These are phyloP conservation scores for Actinomortierella ambigua DNA, from an alignment of 371 early-diverging fungal species.

Conservation along the genomic window DNA sequence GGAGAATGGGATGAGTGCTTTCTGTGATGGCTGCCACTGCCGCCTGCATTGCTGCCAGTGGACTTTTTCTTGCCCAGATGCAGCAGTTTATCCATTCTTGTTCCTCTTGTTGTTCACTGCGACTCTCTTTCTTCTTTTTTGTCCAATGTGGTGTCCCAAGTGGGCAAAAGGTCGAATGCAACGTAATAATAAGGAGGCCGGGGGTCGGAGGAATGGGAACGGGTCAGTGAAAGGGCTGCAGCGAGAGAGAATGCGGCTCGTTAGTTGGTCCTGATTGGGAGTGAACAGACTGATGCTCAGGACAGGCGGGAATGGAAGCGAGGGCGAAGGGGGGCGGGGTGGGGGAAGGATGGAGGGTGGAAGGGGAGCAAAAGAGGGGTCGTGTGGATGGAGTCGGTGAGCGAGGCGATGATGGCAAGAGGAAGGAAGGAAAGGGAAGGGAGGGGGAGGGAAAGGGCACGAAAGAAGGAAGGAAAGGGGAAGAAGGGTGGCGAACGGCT, in stretches of 20 bases:
- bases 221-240: background rate
- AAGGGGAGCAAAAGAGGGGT: background rate
- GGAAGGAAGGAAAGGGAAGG: too few species aligned
- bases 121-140: too few species aligned
- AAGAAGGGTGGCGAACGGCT: too few species aligned
- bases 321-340: background rate
- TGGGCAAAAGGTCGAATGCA: background rate
- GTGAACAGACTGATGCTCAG: conserved; percentile 13
- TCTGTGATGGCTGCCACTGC: conserved; percentile 5
- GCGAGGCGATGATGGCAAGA: too few species aligned
- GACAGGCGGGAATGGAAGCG: conserved; percentile 35
- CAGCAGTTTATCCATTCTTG: conserved; percentile 3
- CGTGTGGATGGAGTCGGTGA: too few species aligned
- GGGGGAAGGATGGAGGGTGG: background rate
- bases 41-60: conserved; percentile 3
- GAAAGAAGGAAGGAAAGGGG: too few species aligned
- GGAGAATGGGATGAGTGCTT: conserved; percentile 6
- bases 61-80: conserved; percentile 29
- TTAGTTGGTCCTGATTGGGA: conserved; percentile 8
- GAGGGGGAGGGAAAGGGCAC: too few species aligned
- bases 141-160: background rate
- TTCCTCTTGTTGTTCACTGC: too few species aligned
- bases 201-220: background rate
- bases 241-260: conserved; percentile 9
- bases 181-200: background rate